Evolutionary conservation across 371 early-diverging fungal genomes (phyloP), one percentile per base, ranked within the genome.

Genomic region (Nematocida minor): DNA sequence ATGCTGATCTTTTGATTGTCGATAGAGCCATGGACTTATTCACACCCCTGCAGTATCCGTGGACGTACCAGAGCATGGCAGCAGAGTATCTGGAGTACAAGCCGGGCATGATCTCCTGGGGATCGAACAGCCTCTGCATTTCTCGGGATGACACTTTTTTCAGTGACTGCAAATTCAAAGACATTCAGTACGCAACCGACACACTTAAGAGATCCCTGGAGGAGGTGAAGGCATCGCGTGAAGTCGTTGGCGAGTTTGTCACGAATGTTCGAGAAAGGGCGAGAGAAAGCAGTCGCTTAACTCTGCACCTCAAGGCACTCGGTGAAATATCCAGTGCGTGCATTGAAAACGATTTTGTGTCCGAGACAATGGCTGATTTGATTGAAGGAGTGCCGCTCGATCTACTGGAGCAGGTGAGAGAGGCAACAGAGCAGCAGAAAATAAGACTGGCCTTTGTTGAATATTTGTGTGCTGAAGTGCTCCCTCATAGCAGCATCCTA

Each of bases 1-100:
- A 60, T 41, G 22, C 60, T 6, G 63, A 68, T 29, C 9, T 98
- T 6, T 82, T 97, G 29, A 88, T 97, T 29, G 82, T 98, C 40
- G 96, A 97, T 82, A 89, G 99, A 57, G 87, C 90, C 32, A 91
- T 92, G 80, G 99, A 98, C 83, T 92, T 96, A 0, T 90, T 96
- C 2, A 96, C 97, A 0, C 97, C 99, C 0, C 85, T 98, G 18
- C 86, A 96, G 27, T 89, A 90, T 16, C 94, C 94, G 79, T 98
- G 99, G 99, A 94, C 94, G 7, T 98, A 98, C 82, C 96, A 96
- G 80, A 92, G 96, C 2, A 93, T 97, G 93, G 91, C 97, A 2
- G 92, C 95, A 83, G 96, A 96, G 79, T 84, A 94, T 74, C 87
- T 96, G 60, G 93, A 94, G 0, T 94, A 96, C 79, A 87, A 88